Evolutionary conservation across 257 asterid species (phyloP), one percentile per base, ranked within the genome.

Genomic region (Eucommia ulmoides): DNA sequence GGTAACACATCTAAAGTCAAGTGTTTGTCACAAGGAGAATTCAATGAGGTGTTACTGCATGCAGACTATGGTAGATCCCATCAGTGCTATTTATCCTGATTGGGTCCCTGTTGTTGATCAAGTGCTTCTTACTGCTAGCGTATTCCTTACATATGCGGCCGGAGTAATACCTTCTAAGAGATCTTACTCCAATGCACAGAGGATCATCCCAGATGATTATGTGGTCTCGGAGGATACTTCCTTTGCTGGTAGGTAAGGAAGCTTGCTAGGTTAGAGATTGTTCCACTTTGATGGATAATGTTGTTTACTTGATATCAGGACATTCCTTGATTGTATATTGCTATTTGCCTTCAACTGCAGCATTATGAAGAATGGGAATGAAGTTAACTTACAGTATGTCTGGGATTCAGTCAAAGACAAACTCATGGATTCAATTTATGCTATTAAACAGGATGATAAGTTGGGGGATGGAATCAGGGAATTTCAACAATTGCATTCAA

Each of bases 221-320:
- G 50, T 55, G 55, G 67, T 55, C 55, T 54, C 75, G 49, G 73
- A 71, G 47, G 64, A 42, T 55, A 46, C 84, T 55, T 65, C 93
- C 66, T 58, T 74, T 61, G 55, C 72, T 66, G 98, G 96, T 85
- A 80, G 98, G 98, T 89, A 89, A 80, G 98, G 74, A 74, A 72
- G 83, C 80, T 74, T 68, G 55, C 68, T 61, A 66, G 73, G 62
- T 52, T 53, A 55, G 58, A 54, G 55, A 24, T 63, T 65, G 29
- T 65, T 61, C 61, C 42, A 33, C 53, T 64, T 54, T 66, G 58
- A 45, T 45, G 24, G 33, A 55, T 74, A 50, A 21, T 20, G 25
- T 60, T 5, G 38, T 29, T 29, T 29, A 5, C 7, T 29, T 29
- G 38, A 5, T 12, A 29, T 12, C 7, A 29, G 7, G 38, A 10